Percentiles rank a stretch among this genome's conserved stretches.
Conservation (phyloP, 1,284 basidiomycete genomes). For the Ganoderma multipileum region DNA sequence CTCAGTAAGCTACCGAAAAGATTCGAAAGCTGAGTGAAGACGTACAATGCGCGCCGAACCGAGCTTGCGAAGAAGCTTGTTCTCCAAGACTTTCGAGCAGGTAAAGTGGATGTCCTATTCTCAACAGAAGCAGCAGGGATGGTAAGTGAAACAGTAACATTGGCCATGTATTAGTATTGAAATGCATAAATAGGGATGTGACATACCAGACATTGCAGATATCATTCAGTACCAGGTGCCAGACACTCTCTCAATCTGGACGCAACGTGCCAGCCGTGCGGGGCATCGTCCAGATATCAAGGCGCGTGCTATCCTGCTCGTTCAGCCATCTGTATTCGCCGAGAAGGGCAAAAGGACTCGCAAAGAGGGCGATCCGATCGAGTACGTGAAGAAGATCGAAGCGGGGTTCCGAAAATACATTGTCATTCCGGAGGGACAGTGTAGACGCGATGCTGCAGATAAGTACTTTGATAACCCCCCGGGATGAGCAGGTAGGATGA, state of each 20-base stretch:
- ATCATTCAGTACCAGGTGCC: conserved; percentile 30
- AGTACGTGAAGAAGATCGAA: conserved; percentile 15
- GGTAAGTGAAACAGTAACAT: conserved; percentile 17
- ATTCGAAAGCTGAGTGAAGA: background rate
- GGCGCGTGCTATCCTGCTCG: conserved; percentile 21
- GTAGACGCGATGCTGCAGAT: conserved; percentile 16
- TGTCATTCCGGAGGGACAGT: background rate
- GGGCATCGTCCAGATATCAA: conserved; percentile 23
- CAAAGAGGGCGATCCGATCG: background rate
- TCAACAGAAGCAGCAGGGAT: conserved; percentile 30
- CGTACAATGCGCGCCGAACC: background rate
- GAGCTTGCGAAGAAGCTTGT: conserved; percentile 20
- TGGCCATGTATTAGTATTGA: too few species aligned
- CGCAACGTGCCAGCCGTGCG: conserved; percentile 30
- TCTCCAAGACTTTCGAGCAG: conserved; percentile 12
- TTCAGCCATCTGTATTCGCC: conserved; percentile 17
- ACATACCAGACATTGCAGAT: conserved; percentile 30
- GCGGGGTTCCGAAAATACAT: background rate
- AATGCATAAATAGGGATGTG: conserved; percentile 10
- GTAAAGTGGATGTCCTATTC: conserved; percentile 12
- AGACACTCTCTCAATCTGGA: conserved; percentile 25
- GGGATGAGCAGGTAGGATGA: background rate
- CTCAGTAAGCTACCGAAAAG: background rate
- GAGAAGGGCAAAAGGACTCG: background rate
- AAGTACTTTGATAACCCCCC: conserved; percentile 24